phyloP scores from a whole-genome alignment of 495 filamentous ascomycete species.

The Aspergillus taichungensis region DNA sequence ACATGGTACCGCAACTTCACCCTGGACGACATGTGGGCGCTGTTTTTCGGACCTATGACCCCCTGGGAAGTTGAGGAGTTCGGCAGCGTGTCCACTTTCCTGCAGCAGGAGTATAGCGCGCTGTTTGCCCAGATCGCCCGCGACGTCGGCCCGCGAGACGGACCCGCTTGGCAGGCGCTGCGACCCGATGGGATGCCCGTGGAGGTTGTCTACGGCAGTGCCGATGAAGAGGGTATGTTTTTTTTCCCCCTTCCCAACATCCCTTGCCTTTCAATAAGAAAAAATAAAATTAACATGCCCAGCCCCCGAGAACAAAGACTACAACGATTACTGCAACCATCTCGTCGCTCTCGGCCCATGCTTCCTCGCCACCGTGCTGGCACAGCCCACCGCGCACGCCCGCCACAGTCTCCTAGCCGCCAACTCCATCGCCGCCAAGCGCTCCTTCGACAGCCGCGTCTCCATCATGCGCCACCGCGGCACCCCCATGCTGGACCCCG shows the following conservation, averaged over 20 bases:
- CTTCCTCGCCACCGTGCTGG: constrained; percentile 6
- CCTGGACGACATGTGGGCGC: constrained; percentile 7
- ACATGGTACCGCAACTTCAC: constrained; percentile 11
- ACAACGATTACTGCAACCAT: constrained; percentile 10
- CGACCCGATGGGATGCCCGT: constrained; percentile 1
- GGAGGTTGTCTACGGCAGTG: constrained; percentile 2
- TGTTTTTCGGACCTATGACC: constrained; percentile 9
- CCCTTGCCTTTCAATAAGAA: neutral
- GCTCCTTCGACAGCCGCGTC: constrained; percentile 7
- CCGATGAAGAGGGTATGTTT: neutral
- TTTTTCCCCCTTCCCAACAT: neutral
- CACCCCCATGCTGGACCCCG: neutral
- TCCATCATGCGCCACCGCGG: neutral
- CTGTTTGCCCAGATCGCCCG: constrained; percentile 3
- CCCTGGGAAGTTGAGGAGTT: constrained; percentile 15
- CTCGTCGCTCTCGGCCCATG: constrained; percentile 8
- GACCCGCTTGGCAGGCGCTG: constrained; percentile 2
- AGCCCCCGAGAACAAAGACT: constrained; percentile 1
- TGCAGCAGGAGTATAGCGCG: constrained; percentile 3
- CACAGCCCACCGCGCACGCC: neutral
- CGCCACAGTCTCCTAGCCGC: constrained; percentile 4
- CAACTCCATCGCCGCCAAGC: constrained; percentile 6
- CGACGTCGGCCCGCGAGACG: constrained; percentile 2
- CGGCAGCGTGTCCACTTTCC: constrained; percentile 6
- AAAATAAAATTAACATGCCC: neutral